Percentiles rank a stretch among this genome's conserved stretches.
Evolutionary conservation across 2,329 filamentous ascomycete species (phyloP).

Genomic region (Sclerotinia nivalis): DNA sequence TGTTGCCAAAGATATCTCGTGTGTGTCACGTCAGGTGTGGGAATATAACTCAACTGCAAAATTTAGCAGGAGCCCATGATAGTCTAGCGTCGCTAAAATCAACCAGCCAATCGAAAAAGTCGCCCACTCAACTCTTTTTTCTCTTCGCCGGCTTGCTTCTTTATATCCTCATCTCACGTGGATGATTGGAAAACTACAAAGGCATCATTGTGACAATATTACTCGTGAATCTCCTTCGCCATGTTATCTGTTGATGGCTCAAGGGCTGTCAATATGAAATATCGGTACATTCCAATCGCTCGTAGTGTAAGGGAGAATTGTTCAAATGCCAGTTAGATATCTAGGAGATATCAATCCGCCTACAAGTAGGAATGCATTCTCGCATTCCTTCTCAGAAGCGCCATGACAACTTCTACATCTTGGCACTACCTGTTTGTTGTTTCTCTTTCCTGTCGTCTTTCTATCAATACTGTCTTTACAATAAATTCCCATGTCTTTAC

Average conservation of each 20-base stretch:
- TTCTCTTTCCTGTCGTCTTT: not conserved
- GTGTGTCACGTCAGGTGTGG: too few relatives aligned
- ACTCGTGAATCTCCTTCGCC: not conserved
- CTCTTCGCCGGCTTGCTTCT: not conserved
- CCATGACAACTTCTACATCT: conserved; percentile 8
- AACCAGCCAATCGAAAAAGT: not conserved
- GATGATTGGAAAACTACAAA: not conserved
- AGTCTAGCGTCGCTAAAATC: not conserved
- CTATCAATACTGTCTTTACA: not conserved
- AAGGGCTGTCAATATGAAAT: not conserved
- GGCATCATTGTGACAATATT: not conserved
- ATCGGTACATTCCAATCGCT: conserved; percentile 1
- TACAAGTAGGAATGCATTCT: not conserved
- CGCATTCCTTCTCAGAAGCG: not conserved
- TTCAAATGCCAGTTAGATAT: conserved; percentile 9
- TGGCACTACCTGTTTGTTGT: conserved; percentile 3
- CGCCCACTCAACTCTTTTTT: not conserved
- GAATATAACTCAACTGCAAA: too few relatives aligned
- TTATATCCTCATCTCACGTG: not conserved
- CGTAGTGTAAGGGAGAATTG: not conserved
- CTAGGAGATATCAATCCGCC: not conserved
- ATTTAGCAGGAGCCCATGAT: too few relatives aligned
- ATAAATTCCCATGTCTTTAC: not conserved
- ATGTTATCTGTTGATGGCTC: not conserved
- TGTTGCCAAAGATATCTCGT: too few relatives aligned